phyloP scores from a whole-genome alignment of 2,329 filamentous ascomycete genomes.

The Cladosporium sp. region DNA sequence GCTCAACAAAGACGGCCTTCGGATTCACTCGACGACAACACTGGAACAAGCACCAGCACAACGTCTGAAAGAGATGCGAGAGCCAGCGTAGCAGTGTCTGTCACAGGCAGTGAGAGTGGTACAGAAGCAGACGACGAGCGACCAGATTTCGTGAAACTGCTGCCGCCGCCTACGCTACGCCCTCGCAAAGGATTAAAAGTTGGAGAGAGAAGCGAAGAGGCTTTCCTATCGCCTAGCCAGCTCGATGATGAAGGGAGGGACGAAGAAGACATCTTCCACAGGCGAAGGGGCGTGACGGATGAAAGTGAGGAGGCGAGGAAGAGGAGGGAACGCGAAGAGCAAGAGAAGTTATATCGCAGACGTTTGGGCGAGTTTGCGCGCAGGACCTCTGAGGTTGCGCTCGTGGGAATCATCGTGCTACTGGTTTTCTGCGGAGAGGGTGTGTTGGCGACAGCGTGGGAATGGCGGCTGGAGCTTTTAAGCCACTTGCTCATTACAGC shows the following conservation, averaged over 20 bases:
- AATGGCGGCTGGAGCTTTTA: slow-evolving; percentile 41
- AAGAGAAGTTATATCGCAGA: slow-evolving; percentile 68
- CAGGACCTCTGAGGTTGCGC: slow-evolving; percentile 54
- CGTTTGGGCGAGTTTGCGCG: slow-evolving; percentile 90
- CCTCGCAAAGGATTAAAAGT: slow-evolving; percentile 77
- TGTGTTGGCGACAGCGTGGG: slow-evolving; percentile 31
- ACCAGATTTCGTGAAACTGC: slow-evolving; percentile 68
- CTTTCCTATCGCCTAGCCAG: slow-evolving; percentile 49
- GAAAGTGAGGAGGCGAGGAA: slow-evolving; percentile 31
- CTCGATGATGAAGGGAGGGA: slow-evolving; percentile 48
- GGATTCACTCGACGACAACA: not conserved
- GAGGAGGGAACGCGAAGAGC: slow-evolving; percentile 46
- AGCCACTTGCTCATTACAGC: slow-evolving; percentile 38
- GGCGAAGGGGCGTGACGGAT: slow-evolving; percentile 23
- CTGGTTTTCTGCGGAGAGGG: slow-evolving; percentile 45
- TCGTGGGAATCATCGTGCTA: slow-evolving; percentile 55
- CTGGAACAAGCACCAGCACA: not conserved
- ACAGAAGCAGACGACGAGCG: slow-evolving; percentile 96
- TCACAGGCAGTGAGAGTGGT: slow-evolving; percentile 71
- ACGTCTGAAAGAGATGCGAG: not conserved
- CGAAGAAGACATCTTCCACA: slow-evolving; percentile 41
- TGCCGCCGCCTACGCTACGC: slow-evolving; percentile 74
- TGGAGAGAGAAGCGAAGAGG: slow-evolving; percentile 41
- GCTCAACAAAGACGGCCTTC: slow-evolving; percentile 24
- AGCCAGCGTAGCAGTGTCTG: not conserved